Conservation (phyloP, 2,329 filamentous ascomycete species). For the Myriosclerotinia scirpicola region DNA sequence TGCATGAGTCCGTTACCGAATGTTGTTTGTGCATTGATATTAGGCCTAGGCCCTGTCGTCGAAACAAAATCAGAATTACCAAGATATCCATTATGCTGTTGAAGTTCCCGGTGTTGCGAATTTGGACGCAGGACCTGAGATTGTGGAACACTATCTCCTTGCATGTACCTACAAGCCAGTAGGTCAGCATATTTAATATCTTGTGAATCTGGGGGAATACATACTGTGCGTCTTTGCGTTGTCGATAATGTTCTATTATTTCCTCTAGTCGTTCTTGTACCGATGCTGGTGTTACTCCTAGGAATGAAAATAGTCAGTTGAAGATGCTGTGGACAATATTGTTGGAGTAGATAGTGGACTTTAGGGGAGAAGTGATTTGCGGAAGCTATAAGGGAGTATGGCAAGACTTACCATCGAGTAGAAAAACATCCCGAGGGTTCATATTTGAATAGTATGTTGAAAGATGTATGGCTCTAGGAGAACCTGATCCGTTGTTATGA, state of each 20-base stretch:
- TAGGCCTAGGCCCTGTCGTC: fast-evolving
- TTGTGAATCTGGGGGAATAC: fast-evolving
- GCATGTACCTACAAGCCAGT: fast-evolving
- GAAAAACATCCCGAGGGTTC: not conserved
- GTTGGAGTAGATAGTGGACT: not conserved
- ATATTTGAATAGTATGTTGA: not conserved
- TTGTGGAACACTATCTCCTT: not conserved
- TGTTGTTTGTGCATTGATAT: fast-evolving
- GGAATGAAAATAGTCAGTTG: not conserved
- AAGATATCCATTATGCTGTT: fast-evolving
- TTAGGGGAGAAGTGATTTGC: not conserved
- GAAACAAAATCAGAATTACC: fast-evolving
- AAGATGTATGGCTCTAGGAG: too few species aligned
- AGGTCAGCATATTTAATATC: too few species aligned
- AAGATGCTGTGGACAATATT: too few species aligned
- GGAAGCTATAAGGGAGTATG: not conserved
- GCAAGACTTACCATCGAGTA: not conserved
- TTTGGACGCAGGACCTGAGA: too few species aligned
- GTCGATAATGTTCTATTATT: not conserved
- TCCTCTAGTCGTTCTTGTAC: not conserved
- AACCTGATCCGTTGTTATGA: not conserved
- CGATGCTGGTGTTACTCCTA: not conserved
- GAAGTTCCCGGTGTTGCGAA: not conserved
- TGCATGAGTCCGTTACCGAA: too few species aligned
- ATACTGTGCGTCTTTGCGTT: not conserved